phyloP scores from a whole-genome alignment of 768 basidiomycete species.

The Leccinum fibrillosum region DNA sequence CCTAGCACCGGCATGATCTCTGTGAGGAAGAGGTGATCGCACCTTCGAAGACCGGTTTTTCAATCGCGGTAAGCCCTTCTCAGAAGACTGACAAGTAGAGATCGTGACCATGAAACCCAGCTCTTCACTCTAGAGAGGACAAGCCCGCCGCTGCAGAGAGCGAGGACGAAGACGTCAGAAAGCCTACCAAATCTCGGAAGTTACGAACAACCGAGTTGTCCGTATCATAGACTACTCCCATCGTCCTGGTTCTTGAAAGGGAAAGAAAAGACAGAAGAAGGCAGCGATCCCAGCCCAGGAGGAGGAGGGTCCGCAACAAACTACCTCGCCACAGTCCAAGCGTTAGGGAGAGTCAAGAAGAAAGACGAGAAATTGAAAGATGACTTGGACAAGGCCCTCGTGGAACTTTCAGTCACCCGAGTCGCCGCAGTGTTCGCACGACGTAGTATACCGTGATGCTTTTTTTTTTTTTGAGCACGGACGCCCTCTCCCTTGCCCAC shows the following conservation, averaged over 20 bases:
- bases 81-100: constrained; percentile 2
- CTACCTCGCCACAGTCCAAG: constrained; percentile 31
- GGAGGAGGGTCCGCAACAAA: constrained; percentile 5
- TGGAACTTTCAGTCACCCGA: constrained; percentile 65
- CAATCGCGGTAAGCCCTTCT: constrained; percentile 38
- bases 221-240: background rate
- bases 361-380: constrained; percentile 52
- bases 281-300: background rate
- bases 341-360: constrained; percentile 55
- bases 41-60: constrained; percentile 35
- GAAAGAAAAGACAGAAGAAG: constrained; percentile 43
- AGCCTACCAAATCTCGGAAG: constrained; percentile 24
- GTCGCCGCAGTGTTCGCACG: too few relatives aligned
- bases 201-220: constrained; percentile 7
- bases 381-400: constrained; percentile 81
- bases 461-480: too few relatives aligned
- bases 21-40: constrained; percentile 38
- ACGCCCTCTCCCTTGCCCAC: too few relatives aligned
- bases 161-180: constrained; percentile 19
- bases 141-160: constrained; percentile 19
- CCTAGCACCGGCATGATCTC: constrained; percentile 13
- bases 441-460: too few relatives aligned
- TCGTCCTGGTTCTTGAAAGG: constrained; percentile 12
- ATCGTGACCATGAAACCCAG: constrained; percentile 31
- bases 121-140: constrained; percentile 37